Evolutionary conservation across 352 stramenopile species (phyloP).

Genomic region (Phytopythium sindhum): DNA sequence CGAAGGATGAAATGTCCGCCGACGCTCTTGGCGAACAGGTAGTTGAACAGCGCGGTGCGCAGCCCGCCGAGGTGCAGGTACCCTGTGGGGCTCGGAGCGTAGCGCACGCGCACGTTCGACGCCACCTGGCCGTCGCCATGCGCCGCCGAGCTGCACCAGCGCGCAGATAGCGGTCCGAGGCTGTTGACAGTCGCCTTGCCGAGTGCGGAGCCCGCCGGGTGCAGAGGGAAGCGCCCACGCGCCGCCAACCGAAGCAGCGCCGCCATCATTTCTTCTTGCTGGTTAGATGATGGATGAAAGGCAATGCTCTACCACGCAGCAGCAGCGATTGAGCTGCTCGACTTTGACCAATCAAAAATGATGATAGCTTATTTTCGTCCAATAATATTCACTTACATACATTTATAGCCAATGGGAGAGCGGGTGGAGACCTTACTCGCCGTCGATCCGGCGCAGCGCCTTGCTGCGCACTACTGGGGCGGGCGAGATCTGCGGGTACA

Average conservation of each 20-base stretch:
- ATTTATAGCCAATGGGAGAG: constrained; percentile 6
- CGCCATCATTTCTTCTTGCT: background rate
- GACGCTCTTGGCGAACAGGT: constrained; percentile 84
- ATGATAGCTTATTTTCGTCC: background rate
- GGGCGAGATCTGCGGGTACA: constrained; percentile 25
- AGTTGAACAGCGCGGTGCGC: constrained; percentile 92
- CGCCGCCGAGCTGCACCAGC: background rate
- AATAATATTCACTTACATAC: background rate
- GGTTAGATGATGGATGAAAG: constrained; percentile 1
- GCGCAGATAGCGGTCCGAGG: background rate
- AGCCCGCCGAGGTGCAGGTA: constrained; percentile 89
- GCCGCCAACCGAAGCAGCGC: constrained; percentile 6
- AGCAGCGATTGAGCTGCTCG: background rate
- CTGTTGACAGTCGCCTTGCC: background rate
- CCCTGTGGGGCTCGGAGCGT: constrained; percentile 89
- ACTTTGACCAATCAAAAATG: background rate
- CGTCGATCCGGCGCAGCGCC: background rate
- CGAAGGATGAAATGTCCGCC: constrained; percentile 87
- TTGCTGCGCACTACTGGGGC: constrained; percentile 12
- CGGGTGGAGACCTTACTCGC: background rate
- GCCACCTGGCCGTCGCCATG: background rate
- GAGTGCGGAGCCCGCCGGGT: background rate
- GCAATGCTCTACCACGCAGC: background rate
- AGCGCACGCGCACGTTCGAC: constrained; percentile 65
- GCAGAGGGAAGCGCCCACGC: background rate